These are phyloP conservation scores for Rhazya stricta DNA, from an alignment of 257 asterid genomes.

Conservation along the genomic window DNA sequence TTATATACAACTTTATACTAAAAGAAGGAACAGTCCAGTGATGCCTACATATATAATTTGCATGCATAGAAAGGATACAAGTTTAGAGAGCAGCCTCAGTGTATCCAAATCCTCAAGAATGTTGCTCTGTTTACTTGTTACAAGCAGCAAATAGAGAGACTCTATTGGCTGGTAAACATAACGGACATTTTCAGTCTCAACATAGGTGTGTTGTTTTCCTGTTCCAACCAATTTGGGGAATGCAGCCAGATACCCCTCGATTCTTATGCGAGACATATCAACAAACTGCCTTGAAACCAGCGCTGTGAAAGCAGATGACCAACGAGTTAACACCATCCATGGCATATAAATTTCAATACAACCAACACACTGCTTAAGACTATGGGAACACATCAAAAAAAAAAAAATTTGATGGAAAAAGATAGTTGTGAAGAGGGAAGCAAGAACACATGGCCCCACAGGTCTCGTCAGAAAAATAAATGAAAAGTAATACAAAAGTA, in stretches of 20 bases:
- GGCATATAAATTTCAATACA: neutral
- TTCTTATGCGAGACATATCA: slow-evolving; percentile 89
- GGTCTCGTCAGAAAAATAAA: neutral
- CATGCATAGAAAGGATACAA: slow-evolving; percentile 58
- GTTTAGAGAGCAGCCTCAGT: slow-evolving; percentile 79
- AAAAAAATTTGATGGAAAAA: neutral
- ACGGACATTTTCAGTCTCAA: slow-evolving; percentile 94
- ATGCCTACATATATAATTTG: neutral
- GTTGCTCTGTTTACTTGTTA: slow-evolving; percentile 92
- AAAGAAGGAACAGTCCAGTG: neutral
- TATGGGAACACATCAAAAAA: neutral
- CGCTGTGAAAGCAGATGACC: slow-evolving; percentile 43
- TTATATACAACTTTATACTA: neutral
- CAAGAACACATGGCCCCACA: neutral
- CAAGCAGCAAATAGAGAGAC: slow-evolving; percentile 81
- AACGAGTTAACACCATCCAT: neutral
- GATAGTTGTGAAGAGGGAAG: neutral
- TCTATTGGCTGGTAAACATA: slow-evolving; percentile 94
- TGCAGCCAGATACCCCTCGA: slow-evolving; percentile 97
- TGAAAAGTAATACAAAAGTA: too few species aligned
- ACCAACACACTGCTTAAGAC: neutral
- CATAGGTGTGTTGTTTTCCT: slow-evolving; percentile 85
- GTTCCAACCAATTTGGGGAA: slow-evolving; percentile 88
- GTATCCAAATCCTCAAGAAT: slow-evolving; percentile 94
- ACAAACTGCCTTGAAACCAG: slow-evolving; percentile 96